Base-by-base conservation (phyloP, 2,329 filamentous ascomycete genomes). In the Parafenestella ontariensis region DNA sequence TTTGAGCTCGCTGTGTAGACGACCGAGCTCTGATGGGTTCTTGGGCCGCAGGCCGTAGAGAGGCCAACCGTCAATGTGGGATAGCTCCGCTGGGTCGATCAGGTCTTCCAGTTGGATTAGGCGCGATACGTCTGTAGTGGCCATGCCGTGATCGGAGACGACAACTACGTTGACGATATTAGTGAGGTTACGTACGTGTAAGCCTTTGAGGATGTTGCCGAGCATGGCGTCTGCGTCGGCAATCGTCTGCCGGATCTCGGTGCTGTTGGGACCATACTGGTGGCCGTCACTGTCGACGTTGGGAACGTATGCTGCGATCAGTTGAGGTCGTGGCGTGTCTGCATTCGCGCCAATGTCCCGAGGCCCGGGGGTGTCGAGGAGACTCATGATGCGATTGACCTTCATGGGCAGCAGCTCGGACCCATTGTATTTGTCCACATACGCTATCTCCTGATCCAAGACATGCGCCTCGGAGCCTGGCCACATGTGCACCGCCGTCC, bases 91-190 rank as follows among this genome's bases (percentile, higher is more conserved):
- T 5, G 89, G 82, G 71, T 97, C 91, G 42, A 98, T 82, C 3
- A 98, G 78, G 69, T 97, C 92, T 60, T 99, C 95, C 2, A 98
- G 81, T 76, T 98, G 95, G 23, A 98, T 84, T 41, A 98, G 80
- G 10, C 95, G 85, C 17, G 87, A 82, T 0, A 85, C 86, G 55
- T 93, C 90, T 0, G 95, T 98, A 0, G 92, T 96, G 1, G 95
- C 95, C 95, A 99, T 99, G 46, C 95, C 95, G 72, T 99, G 95
- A 72, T 99, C 95, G 0, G 92, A 97, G 2, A 99, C 94, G n/a
- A 99, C 84, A 29, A 99, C 87, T 7, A 99, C 84, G 63, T 99
- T 99, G 70, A 98, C 91, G 56, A 99, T 90, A 18, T 89, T 73
- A 0, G 92, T 96, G 46, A 99, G 78, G 71, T 98, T 97, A 44